Evolutionary conservation across 2,329 filamentous ascomycete genomes (phyloP).

Genomic region (Cordyceps tenuipes): DNA sequence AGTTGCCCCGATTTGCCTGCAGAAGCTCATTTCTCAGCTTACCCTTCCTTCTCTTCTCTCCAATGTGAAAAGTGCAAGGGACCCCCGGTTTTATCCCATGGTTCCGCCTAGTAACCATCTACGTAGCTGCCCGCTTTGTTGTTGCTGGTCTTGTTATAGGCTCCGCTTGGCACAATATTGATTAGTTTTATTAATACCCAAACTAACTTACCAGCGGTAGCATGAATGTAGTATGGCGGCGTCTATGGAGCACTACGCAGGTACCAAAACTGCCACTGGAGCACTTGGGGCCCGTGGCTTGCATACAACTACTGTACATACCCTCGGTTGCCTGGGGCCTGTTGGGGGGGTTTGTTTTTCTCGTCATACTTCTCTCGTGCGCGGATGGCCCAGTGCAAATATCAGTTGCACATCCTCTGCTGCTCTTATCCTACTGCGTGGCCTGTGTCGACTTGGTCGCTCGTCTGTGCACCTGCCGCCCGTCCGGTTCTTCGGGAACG

Average conservation of each 20-base stretch:
- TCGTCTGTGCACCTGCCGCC: constrained; percentile 4
- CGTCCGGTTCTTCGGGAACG: not conserved
- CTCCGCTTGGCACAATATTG: constrained; percentile 7
- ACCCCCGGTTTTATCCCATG: constrained; percentile 1
- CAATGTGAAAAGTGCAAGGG: not conserved
- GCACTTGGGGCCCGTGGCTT: not conserved
- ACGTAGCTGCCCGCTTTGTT: not conserved
- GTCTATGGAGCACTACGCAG: constrained; percentile 2
- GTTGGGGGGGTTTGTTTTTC: not conserved
- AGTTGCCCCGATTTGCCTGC: not conserved
- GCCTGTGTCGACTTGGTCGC: not conserved
- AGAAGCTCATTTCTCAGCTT: constrained; percentile 5
- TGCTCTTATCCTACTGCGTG: not conserved
- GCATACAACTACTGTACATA: not conserved
- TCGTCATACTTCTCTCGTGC: too few relatives aligned
- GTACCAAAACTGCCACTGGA: not conserved
- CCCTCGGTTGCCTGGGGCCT: not conserved
- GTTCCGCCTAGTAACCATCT: not conserved
- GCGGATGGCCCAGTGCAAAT: not conserved
- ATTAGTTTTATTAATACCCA: too few relatives aligned
- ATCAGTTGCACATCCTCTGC: not conserved
- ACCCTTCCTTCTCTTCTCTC: not conserved
- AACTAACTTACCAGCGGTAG: too few relatives aligned
- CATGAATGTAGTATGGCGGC: too few relatives aligned
- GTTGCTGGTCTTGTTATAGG: not conserved